Evolutionary conservation across 2,329 filamentous ascomycete genomes (phyloP), one percentile per base, ranked within the genome.

Genomic region (Ophiostoma pallidulum): DNA sequence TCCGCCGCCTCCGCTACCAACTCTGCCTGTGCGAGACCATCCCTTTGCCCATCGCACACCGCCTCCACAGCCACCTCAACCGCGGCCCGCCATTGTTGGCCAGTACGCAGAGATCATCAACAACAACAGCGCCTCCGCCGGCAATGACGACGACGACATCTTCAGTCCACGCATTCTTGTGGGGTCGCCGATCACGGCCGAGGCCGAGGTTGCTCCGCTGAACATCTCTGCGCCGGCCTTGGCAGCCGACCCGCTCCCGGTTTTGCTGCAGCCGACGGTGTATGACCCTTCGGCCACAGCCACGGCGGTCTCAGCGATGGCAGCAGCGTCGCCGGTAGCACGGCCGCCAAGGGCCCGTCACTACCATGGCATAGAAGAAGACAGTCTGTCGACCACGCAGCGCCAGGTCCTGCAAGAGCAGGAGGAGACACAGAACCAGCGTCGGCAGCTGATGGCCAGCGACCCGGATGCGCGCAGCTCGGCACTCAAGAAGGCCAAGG

Each of bases 401-500:
- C 74, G 77, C 53, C 73, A 78, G 57, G 64, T 78, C 36, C 14
- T 44, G 12, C 69, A 28, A 10, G 24, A 74, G 54, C 71, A 73
- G 51, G 77, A 82, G 56, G 70, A 74, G 54, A 65, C 68, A 3
- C 74, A 78, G 52, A 68, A 74, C 10, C 66, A 71, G 38, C 65
- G 80, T 20, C 49, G 42, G 9, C 47, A 38, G 18, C 39, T 50
- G 32, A 53, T 55, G 53, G 78, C 77, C 18, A 73, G 81, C 53
- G 76, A 82, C 55, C 67, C 72, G 3, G 71, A 70, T 8, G 71
- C 74, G 46, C 71, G 78, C 48, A 67, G 67, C 4, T 73, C 67
- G 54, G 75, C 77, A 9, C 64, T 83, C 42, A 69, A 71, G 57
- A 73, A 74, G 50, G 79, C 78, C 29, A 78, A 76, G 58, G 75